phyloP scores from a whole-genome alignment of 2,329 filamentous ascomycete species.

The Moelleriella libera region DNA sequence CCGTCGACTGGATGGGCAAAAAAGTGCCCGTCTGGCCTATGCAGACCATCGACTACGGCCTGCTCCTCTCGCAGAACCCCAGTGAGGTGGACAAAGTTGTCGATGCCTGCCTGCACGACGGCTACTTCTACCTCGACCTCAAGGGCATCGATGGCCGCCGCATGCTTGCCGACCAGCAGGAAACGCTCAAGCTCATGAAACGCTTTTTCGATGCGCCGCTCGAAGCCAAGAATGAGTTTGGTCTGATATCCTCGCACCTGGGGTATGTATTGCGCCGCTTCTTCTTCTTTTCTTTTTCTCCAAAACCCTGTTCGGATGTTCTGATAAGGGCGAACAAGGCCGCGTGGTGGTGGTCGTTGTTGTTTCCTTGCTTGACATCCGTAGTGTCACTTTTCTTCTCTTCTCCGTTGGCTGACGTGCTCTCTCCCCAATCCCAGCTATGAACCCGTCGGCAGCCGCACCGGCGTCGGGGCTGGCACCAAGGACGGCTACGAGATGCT shows the following conservation, averaged over 20 bases:
- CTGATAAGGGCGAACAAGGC: too few relatives aligned
- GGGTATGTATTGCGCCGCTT: constrained; percentile 18
- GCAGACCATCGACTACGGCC: constrained; percentile 36
- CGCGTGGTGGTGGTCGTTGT: too few relatives aligned
- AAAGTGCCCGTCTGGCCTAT: constrained; percentile 34
- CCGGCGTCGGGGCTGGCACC: constrained; percentile 29
- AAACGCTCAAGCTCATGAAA: constrained; percentile 38
- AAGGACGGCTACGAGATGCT: constrained; percentile 40
- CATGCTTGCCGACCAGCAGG: constrained; percentile 36
- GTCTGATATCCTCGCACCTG: constrained; percentile 36
- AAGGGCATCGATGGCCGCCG: constrained; percentile 36
- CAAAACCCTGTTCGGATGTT: not conserved
- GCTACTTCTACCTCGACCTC: constrained; percentile 43
- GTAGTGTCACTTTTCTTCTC: not conserved
- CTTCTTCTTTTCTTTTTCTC: not conserved
- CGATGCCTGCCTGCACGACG: constrained; percentile 32
- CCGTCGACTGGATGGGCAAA: constrained; percentile 33
- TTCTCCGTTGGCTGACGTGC: too few relatives aligned
- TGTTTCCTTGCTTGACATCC: not conserved
- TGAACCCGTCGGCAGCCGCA: constrained; percentile 32
- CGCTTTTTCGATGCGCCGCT: constrained; percentile 38
- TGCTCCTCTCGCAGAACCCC: constrained; percentile 38
- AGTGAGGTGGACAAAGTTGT: constrained; percentile 36
- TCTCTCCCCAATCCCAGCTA: constrained; percentile 17
- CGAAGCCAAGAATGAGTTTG: constrained; percentile 42